Evolutionary conservation across 2,329 filamentous ascomycete genomes (phyloP).

Genomic region (Parafenestella ontariensis): DNA sequence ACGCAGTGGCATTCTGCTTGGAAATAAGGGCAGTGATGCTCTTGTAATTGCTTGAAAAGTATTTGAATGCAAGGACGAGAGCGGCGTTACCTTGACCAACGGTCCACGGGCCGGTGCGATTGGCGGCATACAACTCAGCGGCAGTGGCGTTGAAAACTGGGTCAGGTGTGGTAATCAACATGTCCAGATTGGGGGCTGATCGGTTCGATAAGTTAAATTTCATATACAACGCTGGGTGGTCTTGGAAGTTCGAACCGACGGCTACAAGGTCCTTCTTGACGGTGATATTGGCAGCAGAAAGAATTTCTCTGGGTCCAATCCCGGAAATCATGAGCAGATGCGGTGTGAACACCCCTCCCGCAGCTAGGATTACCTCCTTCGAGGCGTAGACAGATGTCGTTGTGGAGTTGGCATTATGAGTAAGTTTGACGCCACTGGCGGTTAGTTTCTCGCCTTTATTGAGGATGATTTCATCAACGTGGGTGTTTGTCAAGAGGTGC

Average conservation of each 20-base stretch:
- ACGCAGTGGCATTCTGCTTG: conserved; percentile 21
- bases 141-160: conserved; percentile 33
- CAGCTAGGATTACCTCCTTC: conserved; percentile 66
- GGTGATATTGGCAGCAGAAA: conserved; percentile 29
- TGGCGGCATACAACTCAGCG: conserved; percentile 33
- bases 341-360: conserved; percentile 64
- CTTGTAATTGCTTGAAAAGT: conserved; percentile 22
- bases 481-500: neutral
- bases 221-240: conserved; percentile 35
- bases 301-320: conserved; percentile 33
- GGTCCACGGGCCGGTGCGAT: conserved; percentile 37
- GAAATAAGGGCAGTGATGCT: conserved; percentile 26
- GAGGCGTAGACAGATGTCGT: conserved; percentile 29
- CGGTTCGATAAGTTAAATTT: conserved; percentile 30
- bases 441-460: conserved; percentile 19
- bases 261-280: conserved; percentile 37
- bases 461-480: conserved; percentile 27
- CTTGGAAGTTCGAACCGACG: conserved; percentile 45
- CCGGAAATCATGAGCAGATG: conserved; percentile 53
- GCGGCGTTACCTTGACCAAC: conserved; percentile 33
- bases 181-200: conserved; percentile 21
- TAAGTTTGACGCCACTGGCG: conserved; percentile 30
- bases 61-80: conserved; percentile 27
- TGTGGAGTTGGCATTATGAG: conserved; percentile 24
- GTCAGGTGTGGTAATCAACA: conserved; percentile 23